Conservation (phyloP, 768 basidiomycete species). For the Suillus hirtellus region DNA sequence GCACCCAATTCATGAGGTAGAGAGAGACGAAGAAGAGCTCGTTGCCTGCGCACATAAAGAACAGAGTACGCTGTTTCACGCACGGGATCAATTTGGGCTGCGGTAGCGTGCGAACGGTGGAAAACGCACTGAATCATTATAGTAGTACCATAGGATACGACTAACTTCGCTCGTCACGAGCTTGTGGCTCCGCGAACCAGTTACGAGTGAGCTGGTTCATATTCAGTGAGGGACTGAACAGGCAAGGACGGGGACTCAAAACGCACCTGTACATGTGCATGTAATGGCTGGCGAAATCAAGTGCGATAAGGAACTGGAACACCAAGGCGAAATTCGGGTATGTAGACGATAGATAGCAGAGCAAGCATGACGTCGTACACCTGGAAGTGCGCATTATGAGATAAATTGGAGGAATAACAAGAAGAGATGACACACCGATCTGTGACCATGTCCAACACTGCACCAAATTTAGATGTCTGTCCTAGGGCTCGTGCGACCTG, state of each 20-base stretch:
- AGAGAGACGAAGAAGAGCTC: conserved; percentile 94
- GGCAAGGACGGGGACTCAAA: conserved; percentile 1
- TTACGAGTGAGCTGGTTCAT: conserved; percentile 77
- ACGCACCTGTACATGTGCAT: conserved; percentile 99
- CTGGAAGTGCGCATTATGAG: conserved; percentile 41
- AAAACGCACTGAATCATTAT: conserved; percentile 81
- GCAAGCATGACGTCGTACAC: conserved; percentile 92
- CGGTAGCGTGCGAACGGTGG: not conserved
- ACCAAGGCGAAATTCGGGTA: conserved; percentile 83
- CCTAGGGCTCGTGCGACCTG: conserved; percentile 84
- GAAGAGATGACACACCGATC: conserved; percentile 66
- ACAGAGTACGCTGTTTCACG: conserved; percentile 68
- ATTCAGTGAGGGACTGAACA: not conserved
- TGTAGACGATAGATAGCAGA: conserved; percentile 90
- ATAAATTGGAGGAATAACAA: conserved; percentile 4
- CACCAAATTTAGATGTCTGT: conserved; percentile 96
- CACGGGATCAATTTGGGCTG: not conserved
- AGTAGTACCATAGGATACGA: conserved; percentile 88
- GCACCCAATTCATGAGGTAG: conserved; percentile 88
- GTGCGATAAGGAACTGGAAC: conserved; percentile 94
- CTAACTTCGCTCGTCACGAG: conserved; percentile 90
- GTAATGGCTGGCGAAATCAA: conserved; percentile 98
- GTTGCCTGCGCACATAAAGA: conserved; percentile 92
- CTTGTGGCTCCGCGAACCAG: conserved; percentile 93
- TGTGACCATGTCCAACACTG: conserved; percentile 98